A percentile compares a stretch with the other conserved stretches of the same genome.
Evolutionary conservation across 1,139 yeast species (phyloP).

Genomic region (Pichia sp.): DNA sequence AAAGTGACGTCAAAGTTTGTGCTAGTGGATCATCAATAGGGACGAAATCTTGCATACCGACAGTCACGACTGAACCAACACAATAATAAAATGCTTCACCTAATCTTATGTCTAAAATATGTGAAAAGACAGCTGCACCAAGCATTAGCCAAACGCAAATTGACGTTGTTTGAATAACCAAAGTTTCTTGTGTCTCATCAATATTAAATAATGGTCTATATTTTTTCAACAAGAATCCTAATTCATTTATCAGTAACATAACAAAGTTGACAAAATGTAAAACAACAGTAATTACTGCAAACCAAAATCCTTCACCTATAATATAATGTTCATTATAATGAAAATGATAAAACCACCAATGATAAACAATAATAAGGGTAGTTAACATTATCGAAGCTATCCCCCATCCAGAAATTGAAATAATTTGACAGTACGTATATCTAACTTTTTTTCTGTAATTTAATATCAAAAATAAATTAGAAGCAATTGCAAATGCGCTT

Average conservation of each 20-base stretch:
- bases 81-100: constrained; percentile 67
- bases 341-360: constrained; percentile 19
- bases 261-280: constrained; percentile 53
- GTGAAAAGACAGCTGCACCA: constrained; percentile 56
- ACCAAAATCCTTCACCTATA: constrained; percentile 70
- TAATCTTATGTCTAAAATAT: constrained; percentile 39
- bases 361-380: constrained; percentile 38
- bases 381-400: constrained; percentile 49
- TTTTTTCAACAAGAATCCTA: constrained; percentile 51
- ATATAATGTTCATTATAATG: constrained; percentile 19
- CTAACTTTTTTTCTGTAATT: constrained; percentile 57
- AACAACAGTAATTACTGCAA: constrained; percentile 57
- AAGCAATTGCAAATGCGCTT: constrained; percentile 54
- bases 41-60: constrained; percentile 71
- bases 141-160: constrained; percentile 63
- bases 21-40: constrained; percentile 41
- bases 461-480: constrained; percentile 59
- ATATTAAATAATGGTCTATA: constrained; percentile 69
- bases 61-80: constrained; percentile 64
- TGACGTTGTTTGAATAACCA: constrained; percentile 64
- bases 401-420: constrained; percentile 61
- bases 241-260: constrained; percentile 49
- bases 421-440: constrained; percentile 52
- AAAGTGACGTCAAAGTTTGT: constrained; percentile 52
- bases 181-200: constrained; percentile 57